Conservation (phyloP, 192 early-diverging fungal genomes). For the Gryganskiella cystojenkinii region DNA sequence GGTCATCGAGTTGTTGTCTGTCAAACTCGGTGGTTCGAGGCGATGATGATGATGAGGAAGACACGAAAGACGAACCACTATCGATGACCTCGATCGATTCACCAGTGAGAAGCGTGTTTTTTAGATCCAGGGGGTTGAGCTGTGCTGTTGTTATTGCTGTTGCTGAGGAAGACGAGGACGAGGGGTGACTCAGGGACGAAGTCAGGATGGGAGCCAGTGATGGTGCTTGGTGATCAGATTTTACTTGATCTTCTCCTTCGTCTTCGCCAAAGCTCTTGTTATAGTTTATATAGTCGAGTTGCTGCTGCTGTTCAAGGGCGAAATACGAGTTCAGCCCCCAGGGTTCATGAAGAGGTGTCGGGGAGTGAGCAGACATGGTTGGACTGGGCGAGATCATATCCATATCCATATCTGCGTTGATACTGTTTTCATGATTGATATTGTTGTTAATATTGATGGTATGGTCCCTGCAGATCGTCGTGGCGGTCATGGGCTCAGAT, state of each 20-base stretch:
- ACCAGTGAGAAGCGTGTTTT: no score
- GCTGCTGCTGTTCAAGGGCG: neutral
- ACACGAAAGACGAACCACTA: neutral
- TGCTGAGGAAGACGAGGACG: neutral
- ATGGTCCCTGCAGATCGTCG: no score
- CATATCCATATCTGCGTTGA: neutral
- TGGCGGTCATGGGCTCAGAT: constrained; percentile 17
- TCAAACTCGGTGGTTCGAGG: constrained; percentile 14
- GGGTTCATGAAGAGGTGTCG: neutral
- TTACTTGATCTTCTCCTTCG: neutral
- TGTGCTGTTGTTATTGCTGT: neutral
- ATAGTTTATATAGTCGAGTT: neutral
- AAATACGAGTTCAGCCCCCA: neutral
- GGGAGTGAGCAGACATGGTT: constrained; percentile 10
- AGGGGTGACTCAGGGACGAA: neutral
- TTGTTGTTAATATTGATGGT: no score
- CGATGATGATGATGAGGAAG: constrained; percentile 3
- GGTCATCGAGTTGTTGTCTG: constrained; percentile 33
- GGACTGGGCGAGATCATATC: neutral
- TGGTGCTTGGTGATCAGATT: neutral
- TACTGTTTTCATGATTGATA: no score
- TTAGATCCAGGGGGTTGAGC: no score
- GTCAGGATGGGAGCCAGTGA: neutral
- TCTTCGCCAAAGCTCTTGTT: neutral
- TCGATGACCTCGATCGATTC: no score